These are phyloP conservation scores for Globisporangium cystogenes DNA, from an alignment of 352 stramenopile genomes.

Conservation along the genomic window DNA sequence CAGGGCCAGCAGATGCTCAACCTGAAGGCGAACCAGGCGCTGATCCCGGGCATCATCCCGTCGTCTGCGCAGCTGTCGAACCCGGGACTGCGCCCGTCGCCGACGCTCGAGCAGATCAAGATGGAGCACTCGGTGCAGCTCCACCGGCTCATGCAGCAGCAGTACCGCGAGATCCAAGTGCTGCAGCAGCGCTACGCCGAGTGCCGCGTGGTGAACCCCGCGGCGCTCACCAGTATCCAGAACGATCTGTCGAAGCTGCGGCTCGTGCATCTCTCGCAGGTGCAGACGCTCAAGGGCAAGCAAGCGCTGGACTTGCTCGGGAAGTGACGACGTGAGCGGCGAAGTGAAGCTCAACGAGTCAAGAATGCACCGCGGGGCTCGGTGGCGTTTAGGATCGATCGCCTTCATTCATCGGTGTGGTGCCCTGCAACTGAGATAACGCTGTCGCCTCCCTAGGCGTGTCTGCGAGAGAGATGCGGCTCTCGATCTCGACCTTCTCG, in stretches of 20 bases:
- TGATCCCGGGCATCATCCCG: slow-evolving; percentile 18
- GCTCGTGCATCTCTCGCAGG: slow-evolving; percentile 79
- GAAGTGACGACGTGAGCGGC: slow-evolving; percentile 25
- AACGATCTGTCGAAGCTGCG: slow-evolving; percentile 81
- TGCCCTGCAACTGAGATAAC: not conserved
- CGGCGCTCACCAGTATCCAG: slow-evolving; percentile 71
- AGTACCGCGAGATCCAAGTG: slow-evolving; percentile 84
- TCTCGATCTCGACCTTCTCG: slow-evolving; percentile 3
- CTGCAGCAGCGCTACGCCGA: slow-evolving; percentile 83
- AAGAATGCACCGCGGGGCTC: slow-evolving; percentile 4
- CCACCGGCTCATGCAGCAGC: slow-evolving; percentile 83
- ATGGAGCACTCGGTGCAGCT: slow-evolving; percentile 85
- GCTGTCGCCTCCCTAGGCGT: not conserved
- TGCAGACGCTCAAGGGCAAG: slow-evolving; percentile 85
- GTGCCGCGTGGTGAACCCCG: slow-evolving; percentile 60
- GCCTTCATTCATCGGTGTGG: not conserved
- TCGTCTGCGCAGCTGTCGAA: slow-evolving; percentile 17
- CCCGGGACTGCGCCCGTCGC: slow-evolving; percentile 14
- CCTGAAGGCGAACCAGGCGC: slow-evolving; percentile 29
- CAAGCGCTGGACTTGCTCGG: slow-evolving; percentile 69
- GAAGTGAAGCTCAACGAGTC: not conserved
- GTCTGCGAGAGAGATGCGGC: slow-evolving; percentile 3
- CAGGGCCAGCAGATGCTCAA: slow-evolving; percentile 37
- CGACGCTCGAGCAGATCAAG: slow-evolving; percentile 63
- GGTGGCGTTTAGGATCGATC: not conserved